Evolutionary conservation across 257 asterid species (phyloP).

Genomic region (Penstemon barbatus): DNA sequence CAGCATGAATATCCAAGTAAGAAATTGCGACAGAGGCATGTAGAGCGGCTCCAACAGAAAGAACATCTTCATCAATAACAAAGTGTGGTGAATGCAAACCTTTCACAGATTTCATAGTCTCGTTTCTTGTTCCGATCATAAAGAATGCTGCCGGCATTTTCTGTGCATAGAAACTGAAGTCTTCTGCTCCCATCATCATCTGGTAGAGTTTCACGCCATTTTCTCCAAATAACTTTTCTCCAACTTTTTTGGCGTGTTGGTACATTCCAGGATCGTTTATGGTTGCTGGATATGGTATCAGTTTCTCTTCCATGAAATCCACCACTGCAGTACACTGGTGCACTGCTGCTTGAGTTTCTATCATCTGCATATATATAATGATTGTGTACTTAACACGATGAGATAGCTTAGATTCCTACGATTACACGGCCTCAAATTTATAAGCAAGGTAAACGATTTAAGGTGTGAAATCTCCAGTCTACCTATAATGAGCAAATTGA

Average conservation of each 20-base stretch:
- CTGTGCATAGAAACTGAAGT: conserved; percentile 78
- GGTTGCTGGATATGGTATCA: conserved; percentile 62
- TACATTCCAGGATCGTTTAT: conserved; percentile 56
- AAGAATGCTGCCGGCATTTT: conserved; percentile 65
- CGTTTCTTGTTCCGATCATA: conserved; percentile 49
- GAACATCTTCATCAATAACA: conserved; percentile 61
- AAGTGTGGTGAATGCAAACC: conserved; percentile 67
- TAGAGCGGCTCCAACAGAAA: conserved; percentile 77
- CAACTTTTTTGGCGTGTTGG: conserved; percentile 61
- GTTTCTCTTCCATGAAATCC: conserved; percentile 56
- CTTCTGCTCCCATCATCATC: conserved; percentile 74
- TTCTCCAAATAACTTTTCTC: conserved; percentile 61
- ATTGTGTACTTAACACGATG: neutral
- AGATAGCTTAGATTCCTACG: neutral
- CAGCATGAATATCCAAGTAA: conserved; percentile 47
- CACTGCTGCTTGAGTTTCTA: conserved; percentile 74
- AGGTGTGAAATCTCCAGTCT: too few relatives aligned
- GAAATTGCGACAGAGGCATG: conserved; percentile 81
- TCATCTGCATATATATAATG: conserved; percentile 42
- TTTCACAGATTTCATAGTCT: conserved; percentile 35
- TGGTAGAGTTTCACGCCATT: conserved; percentile 33
- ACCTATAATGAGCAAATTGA: too few relatives aligned
- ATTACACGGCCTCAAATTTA: too few relatives aligned
- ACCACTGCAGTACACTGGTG: conserved; percentile 60
- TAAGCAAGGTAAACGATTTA: too few relatives aligned